A percentile compares a stretch with the other conserved stretches of the same genome.
Evolutionary conservation across 1,139 yeast genomes (phyloP).

Genomic region (Geotrichum candidum): DNA sequence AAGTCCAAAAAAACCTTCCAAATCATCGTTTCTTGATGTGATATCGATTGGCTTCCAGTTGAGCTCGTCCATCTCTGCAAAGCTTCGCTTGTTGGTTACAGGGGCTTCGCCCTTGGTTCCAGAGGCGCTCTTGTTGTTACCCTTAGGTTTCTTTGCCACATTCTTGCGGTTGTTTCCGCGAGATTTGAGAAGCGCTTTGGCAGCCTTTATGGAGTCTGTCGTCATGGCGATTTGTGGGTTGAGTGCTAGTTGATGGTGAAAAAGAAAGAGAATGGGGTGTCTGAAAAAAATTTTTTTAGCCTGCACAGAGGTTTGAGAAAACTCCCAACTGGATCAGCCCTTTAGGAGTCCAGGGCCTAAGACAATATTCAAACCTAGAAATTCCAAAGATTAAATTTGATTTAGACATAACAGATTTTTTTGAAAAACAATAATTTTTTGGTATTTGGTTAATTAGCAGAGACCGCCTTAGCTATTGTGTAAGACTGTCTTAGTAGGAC

Average conservation of each 20-base stretch:
- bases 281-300: neutral
- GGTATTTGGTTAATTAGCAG: neutral
- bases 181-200: neutral
- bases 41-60: constrained; percentile 77
- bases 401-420: too few species aligned
- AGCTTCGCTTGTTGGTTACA: neutral
- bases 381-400: too few species aligned
- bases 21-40: constrained; percentile 69
- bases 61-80: constrained; percentile 27
- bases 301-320: neutral
- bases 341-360: neutral
- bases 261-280: neutral
- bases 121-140: neutral
- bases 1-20: constrained; percentile 83
- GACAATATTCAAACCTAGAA: neutral
- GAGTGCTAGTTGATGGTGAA: neutral
- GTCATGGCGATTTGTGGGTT: neutral
- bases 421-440: too few species aligned
- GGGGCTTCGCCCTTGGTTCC: neutral
- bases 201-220: neutral
- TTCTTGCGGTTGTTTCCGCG: neutral
- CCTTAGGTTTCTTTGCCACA: neutral
- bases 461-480: neutral
- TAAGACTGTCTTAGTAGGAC: neutral
- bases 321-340: neutral